These are phyloP conservation scores for Sporothrix luriei DNA, from an alignment of 2,329 filamentous ascomycete genomes.

Conservation along the genomic window DNA sequence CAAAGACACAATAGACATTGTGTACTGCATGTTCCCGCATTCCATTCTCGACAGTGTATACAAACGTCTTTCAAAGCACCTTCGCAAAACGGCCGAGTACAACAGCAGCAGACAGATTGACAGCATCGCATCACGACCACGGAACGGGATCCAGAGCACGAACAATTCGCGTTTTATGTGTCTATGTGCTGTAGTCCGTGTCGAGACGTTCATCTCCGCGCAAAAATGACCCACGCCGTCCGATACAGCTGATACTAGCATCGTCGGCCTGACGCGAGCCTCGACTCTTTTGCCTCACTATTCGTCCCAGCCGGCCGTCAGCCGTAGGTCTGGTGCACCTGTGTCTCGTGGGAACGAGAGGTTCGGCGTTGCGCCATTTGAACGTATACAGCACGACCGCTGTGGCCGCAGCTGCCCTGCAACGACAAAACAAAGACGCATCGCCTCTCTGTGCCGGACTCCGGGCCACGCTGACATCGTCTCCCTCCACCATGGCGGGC, in stretches of 20 bases:
- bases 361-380: too few species aligned
- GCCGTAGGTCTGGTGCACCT: background rate
- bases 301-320: background rate
- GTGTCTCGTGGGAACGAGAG: background rate
- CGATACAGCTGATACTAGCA: background rate
- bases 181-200: too few species aligned
- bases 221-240: constrained; percentile 9
- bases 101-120: background rate
- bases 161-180: background rate
- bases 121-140: background rate
- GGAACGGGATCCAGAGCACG: background rate
- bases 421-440: background rate
- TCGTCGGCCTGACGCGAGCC: constrained; percentile 16
- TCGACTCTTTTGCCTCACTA: background rate
- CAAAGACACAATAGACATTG: background rate
- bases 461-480: background rate
- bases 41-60: background rate
- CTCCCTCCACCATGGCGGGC: constrained; percentile 22
- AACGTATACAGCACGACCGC: too few species aligned
- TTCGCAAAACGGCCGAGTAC: background rate
- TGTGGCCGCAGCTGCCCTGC: background rate
- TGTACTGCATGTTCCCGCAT: background rate
- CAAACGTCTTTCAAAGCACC: background rate
- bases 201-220: background rate
- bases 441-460: background rate